phyloP scores from a whole-genome alignment of 2,329 filamentous ascomycete species.

The Penicillium palitans region DNA sequence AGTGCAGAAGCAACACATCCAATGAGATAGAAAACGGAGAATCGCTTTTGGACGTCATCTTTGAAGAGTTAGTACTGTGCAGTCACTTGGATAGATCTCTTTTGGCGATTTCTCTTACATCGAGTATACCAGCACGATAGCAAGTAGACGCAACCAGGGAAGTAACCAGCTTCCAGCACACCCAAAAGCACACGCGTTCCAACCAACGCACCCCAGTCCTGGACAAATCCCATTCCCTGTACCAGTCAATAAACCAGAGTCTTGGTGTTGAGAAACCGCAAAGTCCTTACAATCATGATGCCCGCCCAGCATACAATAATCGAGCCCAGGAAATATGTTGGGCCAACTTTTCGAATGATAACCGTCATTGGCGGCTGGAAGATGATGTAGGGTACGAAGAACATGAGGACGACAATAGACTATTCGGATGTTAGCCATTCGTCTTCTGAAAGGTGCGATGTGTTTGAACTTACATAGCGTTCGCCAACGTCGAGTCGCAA shows the following conservation, averaged over 20 bases:
- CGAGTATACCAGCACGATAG: constrained; percentile 71
- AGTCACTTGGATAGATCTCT: too few species aligned
- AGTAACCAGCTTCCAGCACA: constrained; percentile 56
- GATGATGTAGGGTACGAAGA: constrained; percentile 36
- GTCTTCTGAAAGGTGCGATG: background rate
- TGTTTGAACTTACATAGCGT: constrained; percentile 20
- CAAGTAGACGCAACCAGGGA: constrained; percentile 69
- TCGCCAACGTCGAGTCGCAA: constrained; percentile 15
- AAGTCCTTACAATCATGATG: constrained; percentile 28
- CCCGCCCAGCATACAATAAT: constrained; percentile 35
- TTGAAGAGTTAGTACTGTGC: constrained; percentile 2
- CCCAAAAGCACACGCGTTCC: constrained; percentile 30
- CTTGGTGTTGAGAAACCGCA: too few species aligned
- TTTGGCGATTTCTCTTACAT: constrained; percentile 21
- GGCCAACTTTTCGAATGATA: constrained; percentile 34
- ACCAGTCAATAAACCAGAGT: constrained; percentile 1
- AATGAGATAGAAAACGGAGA: constrained; percentile 52
- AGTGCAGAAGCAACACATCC: constrained; percentile 51
- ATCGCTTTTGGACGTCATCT: constrained; percentile 37
- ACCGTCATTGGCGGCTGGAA: constrained; percentile 36
- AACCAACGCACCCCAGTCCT: constrained; percentile 31
- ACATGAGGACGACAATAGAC: constrained; percentile 36
- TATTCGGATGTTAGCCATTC: constrained; percentile 12
- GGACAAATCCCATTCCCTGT: constrained; percentile 34
- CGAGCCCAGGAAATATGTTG: constrained; percentile 28